Evolutionary conservation across 176 grass and related monocot species (phyloP).

Genomic region (Puccinellia tenuiflora): DNA sequence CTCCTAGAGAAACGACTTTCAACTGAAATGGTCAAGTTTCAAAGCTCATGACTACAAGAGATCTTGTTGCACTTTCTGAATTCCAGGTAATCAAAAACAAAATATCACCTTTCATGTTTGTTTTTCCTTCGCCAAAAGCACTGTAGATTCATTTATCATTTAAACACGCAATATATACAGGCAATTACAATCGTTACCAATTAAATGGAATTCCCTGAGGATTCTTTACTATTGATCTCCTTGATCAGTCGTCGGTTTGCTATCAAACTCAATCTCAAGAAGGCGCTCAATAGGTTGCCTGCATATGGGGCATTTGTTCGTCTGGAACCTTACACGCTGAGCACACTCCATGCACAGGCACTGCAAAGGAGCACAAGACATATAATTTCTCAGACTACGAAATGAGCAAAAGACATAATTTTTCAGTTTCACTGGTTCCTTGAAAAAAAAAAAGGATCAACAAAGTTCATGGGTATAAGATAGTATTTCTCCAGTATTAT

Average conservation of each 20-base stretch:
- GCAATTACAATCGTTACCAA: background rate
- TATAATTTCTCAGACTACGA: constrained; percentile 23
- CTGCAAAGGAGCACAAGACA: constrained; percentile 9
- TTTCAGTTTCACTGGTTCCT: background rate
- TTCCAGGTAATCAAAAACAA: background rate
- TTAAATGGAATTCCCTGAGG: background rate
- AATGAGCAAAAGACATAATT: background rate
- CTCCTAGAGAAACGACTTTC: background rate
- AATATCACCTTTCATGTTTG: background rate
- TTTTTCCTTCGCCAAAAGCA: background rate
- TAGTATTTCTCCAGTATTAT: background rate
- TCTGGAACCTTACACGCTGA: constrained; percentile 45
- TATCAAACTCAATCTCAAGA: constrained; percentile 41
- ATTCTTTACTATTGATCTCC: background rate
- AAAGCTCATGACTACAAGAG: background rate
- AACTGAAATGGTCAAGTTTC: background rate
- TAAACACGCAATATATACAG: constrained; percentile 9
- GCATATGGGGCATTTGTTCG: constrained; percentile 65
- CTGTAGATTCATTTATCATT: background rate
- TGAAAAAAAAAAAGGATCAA: background rate
- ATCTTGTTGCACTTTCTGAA: background rate
- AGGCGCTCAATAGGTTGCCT: constrained; percentile 43
- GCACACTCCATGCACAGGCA: constrained; percentile 62
- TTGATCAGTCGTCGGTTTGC: background rate
- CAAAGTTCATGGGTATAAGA: background rate